These are phyloP conservation scores for Coemansia sp. DNA, from an alignment of 192 early-diverging fungal species.

Conservation along the genomic window DNA sequence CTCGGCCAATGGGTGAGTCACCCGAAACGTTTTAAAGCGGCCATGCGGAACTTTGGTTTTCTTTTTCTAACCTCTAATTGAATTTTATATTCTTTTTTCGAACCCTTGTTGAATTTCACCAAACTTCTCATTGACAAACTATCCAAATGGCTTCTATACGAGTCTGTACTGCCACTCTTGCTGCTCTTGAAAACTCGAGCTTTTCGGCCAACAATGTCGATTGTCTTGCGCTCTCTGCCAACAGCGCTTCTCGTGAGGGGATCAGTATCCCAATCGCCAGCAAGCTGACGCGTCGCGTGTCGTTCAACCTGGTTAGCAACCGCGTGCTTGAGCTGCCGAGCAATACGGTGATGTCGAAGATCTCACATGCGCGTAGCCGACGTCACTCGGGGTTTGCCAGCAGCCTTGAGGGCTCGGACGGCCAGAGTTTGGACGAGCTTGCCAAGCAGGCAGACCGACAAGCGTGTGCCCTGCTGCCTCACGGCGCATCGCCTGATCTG, in stretches of 20 bases:
- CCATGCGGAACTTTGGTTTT: not conserved
- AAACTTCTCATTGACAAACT: not conserved
- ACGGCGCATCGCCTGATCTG: slow-evolving; percentile 47
- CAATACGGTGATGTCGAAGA: slow-evolving; percentile 46
- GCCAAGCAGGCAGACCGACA: slow-evolving; percentile 31
- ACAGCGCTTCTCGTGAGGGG: slow-evolving; percentile 4
- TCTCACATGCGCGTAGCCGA: slow-evolving; percentile 34
- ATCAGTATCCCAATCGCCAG: slow-evolving; percentile 20
- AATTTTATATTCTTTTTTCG: not conserved
- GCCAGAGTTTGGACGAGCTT: slow-evolving; percentile 18
- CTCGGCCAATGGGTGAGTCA: not conserved
- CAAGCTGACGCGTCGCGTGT: slow-evolving; percentile 43
- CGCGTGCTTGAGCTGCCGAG: slow-evolving; percentile 46
- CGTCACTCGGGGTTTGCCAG: slow-evolving; percentile 18
- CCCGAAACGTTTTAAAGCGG: not conserved
- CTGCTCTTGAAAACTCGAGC: slow-evolving; percentile 16
- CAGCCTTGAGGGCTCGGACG: slow-evolving; percentile 15
- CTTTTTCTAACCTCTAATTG: slow-evolving; percentile 5
- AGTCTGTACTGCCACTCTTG: slow-evolving; percentile 40
- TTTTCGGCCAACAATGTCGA: not conserved
- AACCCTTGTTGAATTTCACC: not conserved
- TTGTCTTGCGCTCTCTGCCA: slow-evolving; percentile 2
- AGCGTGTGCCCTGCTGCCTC: slow-evolving; percentile 42
- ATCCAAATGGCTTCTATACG: slow-evolving; percentile 54
- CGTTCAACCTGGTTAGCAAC: slow-evolving; percentile 51